Evolutionary conservation across 2,329 filamentous ascomycete species (phyloP).

Genomic region (Rhynchosporium secalis): DNA sequence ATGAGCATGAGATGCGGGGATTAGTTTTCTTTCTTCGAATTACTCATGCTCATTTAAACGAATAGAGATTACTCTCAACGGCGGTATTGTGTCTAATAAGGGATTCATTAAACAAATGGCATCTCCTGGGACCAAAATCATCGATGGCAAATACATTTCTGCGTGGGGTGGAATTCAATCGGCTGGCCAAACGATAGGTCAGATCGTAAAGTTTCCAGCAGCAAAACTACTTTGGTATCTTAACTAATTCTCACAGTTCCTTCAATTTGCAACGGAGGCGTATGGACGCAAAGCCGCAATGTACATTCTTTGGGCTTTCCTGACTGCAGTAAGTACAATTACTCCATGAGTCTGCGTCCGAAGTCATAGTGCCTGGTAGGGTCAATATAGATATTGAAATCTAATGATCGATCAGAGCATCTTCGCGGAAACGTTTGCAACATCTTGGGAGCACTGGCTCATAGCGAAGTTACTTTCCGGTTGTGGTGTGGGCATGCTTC

Average conservation of each 20-base stretch:
- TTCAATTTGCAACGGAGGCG: constrained; percentile 32
- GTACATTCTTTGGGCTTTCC: constrained; percentile 39
- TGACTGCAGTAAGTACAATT: constrained; percentile 29
- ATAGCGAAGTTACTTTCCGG: constrained; percentile 31
- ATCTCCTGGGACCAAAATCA: constrained; percentile 24
- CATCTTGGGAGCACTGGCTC: constrained; percentile 27
- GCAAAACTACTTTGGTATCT: too few relatives aligned
- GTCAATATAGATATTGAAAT: neutral
- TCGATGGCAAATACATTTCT: constrained; percentile 32
- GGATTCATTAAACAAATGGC: constrained; percentile 29
- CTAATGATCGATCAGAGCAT: constrained; percentile 18
- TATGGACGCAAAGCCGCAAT: constrained; percentile 41
- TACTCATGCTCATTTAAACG: neutral
- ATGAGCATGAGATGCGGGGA: neutral
- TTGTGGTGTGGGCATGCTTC: constrained; percentile 29
- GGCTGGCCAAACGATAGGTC: constrained; percentile 28
- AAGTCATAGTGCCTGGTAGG: neutral
- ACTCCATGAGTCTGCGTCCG: neutral
- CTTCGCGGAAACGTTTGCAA: constrained; percentile 27
- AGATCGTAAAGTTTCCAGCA: constrained; percentile 30
- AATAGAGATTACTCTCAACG: constrained; percentile 35
- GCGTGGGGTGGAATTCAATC: constrained; percentile 31
- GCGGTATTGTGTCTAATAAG: constrained; percentile 29
- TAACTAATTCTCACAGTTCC: constrained; percentile 15
- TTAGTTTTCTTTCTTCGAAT: neutral